phyloP scores from a whole-genome alignment of 2,329 filamentous ascomycete genomes.

The Didymella lethalis region DNA sequence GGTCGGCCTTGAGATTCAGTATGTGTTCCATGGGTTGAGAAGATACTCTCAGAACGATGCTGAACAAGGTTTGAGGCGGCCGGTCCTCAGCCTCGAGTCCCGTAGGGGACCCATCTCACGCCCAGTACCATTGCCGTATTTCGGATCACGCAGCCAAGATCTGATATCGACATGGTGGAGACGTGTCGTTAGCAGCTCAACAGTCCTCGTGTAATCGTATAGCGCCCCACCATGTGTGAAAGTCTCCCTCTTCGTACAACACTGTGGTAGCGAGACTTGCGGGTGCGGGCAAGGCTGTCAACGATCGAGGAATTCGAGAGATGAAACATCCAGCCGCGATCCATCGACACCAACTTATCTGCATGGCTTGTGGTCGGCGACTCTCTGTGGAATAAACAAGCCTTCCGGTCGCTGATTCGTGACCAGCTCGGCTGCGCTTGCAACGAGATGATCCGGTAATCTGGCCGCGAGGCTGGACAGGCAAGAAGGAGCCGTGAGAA shows the following conservation, averaged over 20 bases:
- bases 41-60: conserved; percentile 10
- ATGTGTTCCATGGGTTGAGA: conserved; percentile 1
- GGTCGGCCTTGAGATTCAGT: not conserved
- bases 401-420: conserved; percentile 40
- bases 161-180: conserved; percentile 26
- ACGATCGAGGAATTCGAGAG: conserved; percentile 20
- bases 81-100: conserved; percentile 45
- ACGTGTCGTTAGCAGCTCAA: conserved; percentile 32
- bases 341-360: conserved; percentile 26
- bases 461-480: conserved; percentile 40
- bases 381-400: conserved; percentile 39
- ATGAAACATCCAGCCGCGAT: conserved; percentile 26
- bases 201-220: conserved; percentile 29
- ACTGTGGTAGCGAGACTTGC: conserved; percentile 6
- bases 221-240: conserved; percentile 24
- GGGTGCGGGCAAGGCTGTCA: conserved; percentile 16
- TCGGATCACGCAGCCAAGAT: conserved; percentile 28
- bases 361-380: conserved; percentile 37
- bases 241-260: conserved; percentile 12
- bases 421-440: conserved; percentile 35
- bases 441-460: conserved; percentile 37
- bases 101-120: conserved; percentile 42
- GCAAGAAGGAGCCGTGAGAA: conserved; percentile 21
- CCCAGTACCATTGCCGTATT: conserved; percentile 36
- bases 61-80: conserved; percentile 33